A percentile compares a stretch with the other conserved stretches of the same genome.
Conservation (phyloP, 441 rosid species). For the Brassica balearica region DNA sequence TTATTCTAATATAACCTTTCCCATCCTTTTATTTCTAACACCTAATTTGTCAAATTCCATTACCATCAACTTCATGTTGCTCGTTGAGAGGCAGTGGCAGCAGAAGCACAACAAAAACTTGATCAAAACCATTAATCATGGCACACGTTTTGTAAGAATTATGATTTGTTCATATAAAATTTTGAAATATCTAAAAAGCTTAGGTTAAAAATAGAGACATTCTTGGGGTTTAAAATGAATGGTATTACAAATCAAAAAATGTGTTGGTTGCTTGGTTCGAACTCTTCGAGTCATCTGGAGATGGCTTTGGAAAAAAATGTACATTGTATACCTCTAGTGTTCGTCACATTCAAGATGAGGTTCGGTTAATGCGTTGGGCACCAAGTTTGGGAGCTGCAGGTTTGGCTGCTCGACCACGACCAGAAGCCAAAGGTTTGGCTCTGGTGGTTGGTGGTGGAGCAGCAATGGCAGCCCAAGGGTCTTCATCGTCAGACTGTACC, state of each 20-base stretch:
- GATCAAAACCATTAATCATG: too few relatives aligned
- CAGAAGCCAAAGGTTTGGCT: constrained; percentile 77
- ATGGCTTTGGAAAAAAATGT: constrained; percentile 49
- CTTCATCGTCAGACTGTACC: constrained; percentile 71
- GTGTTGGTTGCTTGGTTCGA: constrained; percentile 36
- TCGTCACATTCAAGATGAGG: constrained; percentile 69
- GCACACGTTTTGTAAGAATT: too few relatives aligned
- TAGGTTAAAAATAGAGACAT: constrained; percentile 28
- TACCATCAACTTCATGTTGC: too few relatives aligned
- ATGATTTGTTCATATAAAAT: background rate
- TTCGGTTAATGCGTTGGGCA: constrained; percentile 91
- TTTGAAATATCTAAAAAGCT: background rate
- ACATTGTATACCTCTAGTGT: constrained; percentile 42
- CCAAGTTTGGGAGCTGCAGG: constrained; percentile 76
- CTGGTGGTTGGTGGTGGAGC: constrained; percentile 92
- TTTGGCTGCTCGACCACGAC: constrained; percentile 81
- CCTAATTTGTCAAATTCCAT: too few relatives aligned
- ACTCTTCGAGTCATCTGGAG: constrained; percentile 44
- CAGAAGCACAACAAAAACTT: too few relatives aligned
- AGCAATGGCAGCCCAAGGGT: constrained; percentile 97
- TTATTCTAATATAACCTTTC: too few relatives aligned
- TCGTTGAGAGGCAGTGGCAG: too few relatives aligned
- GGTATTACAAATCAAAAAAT: constrained; percentile 61
- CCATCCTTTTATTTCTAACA: too few relatives aligned
- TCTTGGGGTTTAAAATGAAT: constrained; percentile 49